Percentiles rank a stretch among this genome's conserved stretches.
These are phyloP conservation scores for Trichophyton verrucosum DNA, from an alignment of 2,329 filamentous ascomycete genomes.

Conservation along the genomic window DNA sequence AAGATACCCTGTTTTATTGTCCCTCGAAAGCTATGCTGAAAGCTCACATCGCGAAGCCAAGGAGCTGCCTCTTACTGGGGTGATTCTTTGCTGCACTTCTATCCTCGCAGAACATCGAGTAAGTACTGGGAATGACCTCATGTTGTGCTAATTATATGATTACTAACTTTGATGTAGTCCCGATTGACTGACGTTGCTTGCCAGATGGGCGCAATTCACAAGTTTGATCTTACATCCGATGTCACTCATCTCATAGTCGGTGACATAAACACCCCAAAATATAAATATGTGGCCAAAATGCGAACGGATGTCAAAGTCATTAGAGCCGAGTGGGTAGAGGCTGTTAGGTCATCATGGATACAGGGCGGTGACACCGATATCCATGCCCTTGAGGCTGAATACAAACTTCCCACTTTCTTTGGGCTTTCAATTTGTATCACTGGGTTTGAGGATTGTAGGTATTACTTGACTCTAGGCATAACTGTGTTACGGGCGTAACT, in stretches of 20 bases:
- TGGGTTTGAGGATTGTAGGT: slow-evolving; percentile 53
- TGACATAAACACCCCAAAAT: slow-evolving; percentile 80
- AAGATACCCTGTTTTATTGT: not conserved
- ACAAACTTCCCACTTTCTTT: slow-evolving; percentile 33
- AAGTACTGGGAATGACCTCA: slow-evolving; percentile 23
- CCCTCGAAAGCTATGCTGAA: slow-evolving; percentile 17
- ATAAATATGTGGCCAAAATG: slow-evolving; percentile 85
- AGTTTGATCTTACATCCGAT: slow-evolving; percentile 86
- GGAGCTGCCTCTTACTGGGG: slow-evolving; percentile 53
- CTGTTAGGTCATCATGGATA: slow-evolving; percentile 68
- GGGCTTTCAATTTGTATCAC: slow-evolving; percentile 55
- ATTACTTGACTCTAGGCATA: not conserved
- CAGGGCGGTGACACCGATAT: slow-evolving; percentile 64
- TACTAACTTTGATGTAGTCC: slow-evolving; percentile 19
- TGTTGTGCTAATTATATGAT: not conserved
- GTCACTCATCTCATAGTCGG: slow-evolving; percentile 91
- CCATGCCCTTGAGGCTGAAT: slow-evolving; percentile 50
- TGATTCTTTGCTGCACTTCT: slow-evolving; percentile 78
- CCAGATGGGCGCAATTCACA: slow-evolving; percentile 78
- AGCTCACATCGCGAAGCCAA: slow-evolving; percentile 31
- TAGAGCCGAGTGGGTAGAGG: slow-evolving; percentile 71
- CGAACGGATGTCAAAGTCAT: slow-evolving; percentile 76
- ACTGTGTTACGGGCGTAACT: not conserved
- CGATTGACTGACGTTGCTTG: slow-evolving; percentile 39
- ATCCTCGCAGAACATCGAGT: slow-evolving; percentile 69